phyloP scores from a whole-genome alignment of 768 basidiomycete genomes.

The Cyclocybe aegerita region DNA sequence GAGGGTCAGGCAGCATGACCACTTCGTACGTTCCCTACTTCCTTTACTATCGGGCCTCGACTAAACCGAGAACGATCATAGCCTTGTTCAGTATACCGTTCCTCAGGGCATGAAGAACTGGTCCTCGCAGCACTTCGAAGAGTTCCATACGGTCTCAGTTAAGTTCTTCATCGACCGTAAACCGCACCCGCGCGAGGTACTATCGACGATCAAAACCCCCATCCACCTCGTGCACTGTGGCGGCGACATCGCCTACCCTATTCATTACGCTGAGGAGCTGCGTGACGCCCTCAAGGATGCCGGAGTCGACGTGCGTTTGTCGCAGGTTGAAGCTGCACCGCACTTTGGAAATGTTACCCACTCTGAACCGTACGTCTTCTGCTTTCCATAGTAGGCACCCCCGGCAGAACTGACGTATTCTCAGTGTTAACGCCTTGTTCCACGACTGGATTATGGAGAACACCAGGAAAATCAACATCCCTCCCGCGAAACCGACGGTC shows the following conservation, averaged over 20 bases:
- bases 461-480: slow-evolving; percentile 15
- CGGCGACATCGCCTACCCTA: slow-evolving; percentile 35
- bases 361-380: slow-evolving; percentile 23
- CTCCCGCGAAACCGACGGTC: slow-evolving; percentile 19
- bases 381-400: neutral
- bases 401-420: neutral
- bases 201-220: slow-evolving; percentile 28
- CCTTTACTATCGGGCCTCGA: neutral
- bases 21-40: slow-evolving; percentile 19
- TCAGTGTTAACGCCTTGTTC: slow-evolving; percentile 28
- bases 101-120: slow-evolving; percentile 24
- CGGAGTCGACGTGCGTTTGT: slow-evolving; percentile 25
- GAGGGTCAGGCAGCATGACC: slow-evolving; percentile 16
- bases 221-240: slow-evolving; percentile 32
- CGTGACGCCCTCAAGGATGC: slow-evolving; percentile 21
- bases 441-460: slow-evolving; percentile 28
- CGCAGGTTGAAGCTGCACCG: slow-evolving; percentile 27
- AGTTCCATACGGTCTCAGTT: slow-evolving; percentile 30
- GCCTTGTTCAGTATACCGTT: slow-evolving; percentile 21
- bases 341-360: slow-evolving; percentile 38
- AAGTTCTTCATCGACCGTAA: slow-evolving; percentile 29
- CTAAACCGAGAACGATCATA: neutral
- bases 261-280: slow-evolving; percentile 25
- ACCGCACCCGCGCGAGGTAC: slow-evolving; percentile 16
- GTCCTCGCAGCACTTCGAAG: slow-evolving; percentile 24